Evolutionary conservation across 768 basidiomycete species (phyloP).

Genomic region (Leucocoprinus leucothites): DNA sequence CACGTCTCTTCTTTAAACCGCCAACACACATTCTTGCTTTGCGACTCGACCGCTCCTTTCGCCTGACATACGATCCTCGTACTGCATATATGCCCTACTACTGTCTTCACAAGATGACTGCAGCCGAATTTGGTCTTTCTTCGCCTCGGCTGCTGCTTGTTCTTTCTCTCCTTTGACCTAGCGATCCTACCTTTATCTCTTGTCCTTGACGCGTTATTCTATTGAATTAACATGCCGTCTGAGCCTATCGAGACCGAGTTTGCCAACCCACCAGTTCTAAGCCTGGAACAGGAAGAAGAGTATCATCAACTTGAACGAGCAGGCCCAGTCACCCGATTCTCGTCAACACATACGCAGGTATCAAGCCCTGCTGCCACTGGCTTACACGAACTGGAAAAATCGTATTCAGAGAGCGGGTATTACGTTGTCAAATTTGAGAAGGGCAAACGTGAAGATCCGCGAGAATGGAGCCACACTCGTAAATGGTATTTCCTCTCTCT

Average conservation of each 20-base stretch:
- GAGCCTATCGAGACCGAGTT: constrained; percentile 29
- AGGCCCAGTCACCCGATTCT: neutral
- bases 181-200: no score
- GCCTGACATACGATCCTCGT: no score
- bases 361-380: neutral
- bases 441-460: constrained; percentile 30
- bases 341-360: neutral
- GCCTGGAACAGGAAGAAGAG: constrained; percentile 24
- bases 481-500: constrained; percentile 29
- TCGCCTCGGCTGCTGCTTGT: no score
- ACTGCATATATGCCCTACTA: no score
- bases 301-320: constrained; percentile 24
- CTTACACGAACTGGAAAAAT: constrained; percentile 20
- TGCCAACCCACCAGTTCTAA: constrained; percentile 21
- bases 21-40: no score
- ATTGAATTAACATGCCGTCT: constrained; percentile 21
- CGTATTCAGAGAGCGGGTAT: constrained; percentile 20
- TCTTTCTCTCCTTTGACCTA: no score
- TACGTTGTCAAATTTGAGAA: constrained; percentile 23
- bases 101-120: no score
- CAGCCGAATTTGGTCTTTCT: no score
- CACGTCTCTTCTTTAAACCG: no score
- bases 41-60: no score
- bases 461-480: constrained; percentile 28
- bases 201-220: no score